These are phyloP conservation scores for Pestalotiopsis sp. DNA, from an alignment of 2,329 filamentous ascomycete species.

Conservation along the genomic window DNA sequence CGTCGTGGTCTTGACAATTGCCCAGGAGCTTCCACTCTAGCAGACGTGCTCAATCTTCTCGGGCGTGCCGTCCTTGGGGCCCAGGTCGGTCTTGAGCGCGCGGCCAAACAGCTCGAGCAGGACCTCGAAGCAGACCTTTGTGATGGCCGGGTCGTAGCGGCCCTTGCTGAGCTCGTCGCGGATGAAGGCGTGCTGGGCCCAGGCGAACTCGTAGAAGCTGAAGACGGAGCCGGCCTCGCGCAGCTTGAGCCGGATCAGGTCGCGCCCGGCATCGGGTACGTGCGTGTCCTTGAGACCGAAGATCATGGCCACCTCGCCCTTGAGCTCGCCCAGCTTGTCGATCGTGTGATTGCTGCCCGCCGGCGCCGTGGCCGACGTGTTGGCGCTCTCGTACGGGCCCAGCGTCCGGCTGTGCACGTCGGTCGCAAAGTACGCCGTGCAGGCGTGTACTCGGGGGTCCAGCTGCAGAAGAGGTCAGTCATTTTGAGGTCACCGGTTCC, in stretches of 20 bases:
- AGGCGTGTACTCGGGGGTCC: conserved; percentile 74
- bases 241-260: conserved; percentile 80
- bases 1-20: background rate
- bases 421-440: conserved; percentile 89
- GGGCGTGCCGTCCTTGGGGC: conserved; percentile 62
- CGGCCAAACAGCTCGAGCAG: conserved; percentile 83
- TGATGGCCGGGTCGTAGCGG: conserved; percentile 86
- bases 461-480: conserved; percentile 43
- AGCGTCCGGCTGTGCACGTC: conserved; percentile 83
- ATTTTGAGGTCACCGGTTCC: background rate
- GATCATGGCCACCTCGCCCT: conserved; percentile 83
- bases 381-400: conserved; percentile 57
- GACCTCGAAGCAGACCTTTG: conserved; percentile 89
- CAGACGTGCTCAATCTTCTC: conserved; percentile 74
- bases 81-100: conserved; percentile 77
- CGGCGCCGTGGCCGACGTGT: conserved; percentile 41
- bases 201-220: conserved; percentile 87
- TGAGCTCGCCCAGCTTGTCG: conserved; percentile 63
- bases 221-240: conserved; percentile 75
- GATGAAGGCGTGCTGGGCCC: conserved; percentile 94
- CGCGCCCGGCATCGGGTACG: conserved; percentile 79
- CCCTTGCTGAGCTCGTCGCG: conserved; percentile 91
- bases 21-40: conserved; percentile 36
- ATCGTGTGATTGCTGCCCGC: conserved; percentile 50
- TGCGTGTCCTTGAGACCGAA: conserved; percentile 92